Conservation (phyloP, 2,329 filamentous ascomycete genomes). For the Epichloe sp. region DNA sequence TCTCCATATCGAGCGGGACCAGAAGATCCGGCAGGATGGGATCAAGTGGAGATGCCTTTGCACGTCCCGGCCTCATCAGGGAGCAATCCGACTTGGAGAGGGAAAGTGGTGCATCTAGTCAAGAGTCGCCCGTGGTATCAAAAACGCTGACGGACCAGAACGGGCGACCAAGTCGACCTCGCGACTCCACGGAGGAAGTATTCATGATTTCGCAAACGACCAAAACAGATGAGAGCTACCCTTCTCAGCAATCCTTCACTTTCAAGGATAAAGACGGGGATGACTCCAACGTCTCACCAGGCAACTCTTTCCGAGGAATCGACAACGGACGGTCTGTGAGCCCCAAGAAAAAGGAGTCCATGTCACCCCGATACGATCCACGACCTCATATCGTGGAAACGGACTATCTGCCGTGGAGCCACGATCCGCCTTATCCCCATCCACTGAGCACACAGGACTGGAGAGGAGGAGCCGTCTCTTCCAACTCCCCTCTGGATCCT, state of each 20-base stretch:
- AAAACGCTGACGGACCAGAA: slow-evolving; percentile 4
- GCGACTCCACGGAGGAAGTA: slow-evolving; percentile 25
- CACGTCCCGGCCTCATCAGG: slow-evolving; percentile 16
- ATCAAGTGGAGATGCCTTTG: slow-evolving; percentile 10
- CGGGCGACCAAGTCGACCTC: slow-evolving; percentile 1
- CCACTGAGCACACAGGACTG: slow-evolving; percentile 16
- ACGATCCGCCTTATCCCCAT: slow-evolving; percentile 43
- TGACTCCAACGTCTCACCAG: neutral
- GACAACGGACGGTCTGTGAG: slow-evolving; percentile 11
- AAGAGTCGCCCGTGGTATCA: slow-evolving; percentile 22
- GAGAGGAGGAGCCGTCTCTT: slow-evolving; percentile 1
- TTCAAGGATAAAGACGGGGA: slow-evolving; percentile 14
- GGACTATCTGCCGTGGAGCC: slow-evolving; percentile 46
- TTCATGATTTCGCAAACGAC: slow-evolving; percentile 36
- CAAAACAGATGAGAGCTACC: slow-evolving; percentile 20
- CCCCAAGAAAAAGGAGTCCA: slow-evolving; percentile 12
- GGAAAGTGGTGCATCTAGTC: slow-evolving; percentile 18
- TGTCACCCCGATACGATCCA: slow-evolving; percentile 23
- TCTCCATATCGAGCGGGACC: slow-evolving; percentile 41
- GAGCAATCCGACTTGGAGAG: slow-evolving; percentile 15
- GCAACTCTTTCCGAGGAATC: neutral
- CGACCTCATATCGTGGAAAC: slow-evolving; percentile 36
- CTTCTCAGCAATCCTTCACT: slow-evolving; percentile 19
- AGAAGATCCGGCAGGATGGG: slow-evolving; percentile 10
- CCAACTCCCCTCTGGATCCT: slow-evolving; percentile 36